Percentiles rank a stretch among this genome's conserved stretches.
These are phyloP conservation scores for Acrasis kona DNA, from an alignment of 78 protist species.

Conservation along the genomic window DNA sequence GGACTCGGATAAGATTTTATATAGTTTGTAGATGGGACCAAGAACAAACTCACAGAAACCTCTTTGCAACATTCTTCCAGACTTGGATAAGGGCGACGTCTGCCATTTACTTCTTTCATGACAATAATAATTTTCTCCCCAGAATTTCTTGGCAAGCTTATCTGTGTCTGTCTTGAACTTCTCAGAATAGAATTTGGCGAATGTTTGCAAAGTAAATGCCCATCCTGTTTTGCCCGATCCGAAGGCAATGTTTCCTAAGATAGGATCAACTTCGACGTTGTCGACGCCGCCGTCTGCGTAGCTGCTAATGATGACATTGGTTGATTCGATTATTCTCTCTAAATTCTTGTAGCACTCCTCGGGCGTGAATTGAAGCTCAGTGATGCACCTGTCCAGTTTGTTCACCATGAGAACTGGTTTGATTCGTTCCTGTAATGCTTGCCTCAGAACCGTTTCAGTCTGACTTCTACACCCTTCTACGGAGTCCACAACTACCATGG, in stretches of 20 bases:
- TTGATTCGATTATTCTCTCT: constrained; percentile 49
- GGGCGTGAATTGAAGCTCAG: constrained; percentile 37
- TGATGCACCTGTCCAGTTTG: constrained; percentile 59
- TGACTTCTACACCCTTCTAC: constrained; percentile 86
- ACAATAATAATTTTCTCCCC: constrained; percentile 98
- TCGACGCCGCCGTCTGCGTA: constrained; percentile 29
- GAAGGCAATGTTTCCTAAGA: constrained; percentile 48
- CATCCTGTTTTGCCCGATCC: constrained; percentile 68
- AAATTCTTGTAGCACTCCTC: constrained; percentile 63
- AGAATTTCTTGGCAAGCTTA: constrained; percentile 78
- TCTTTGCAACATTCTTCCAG: constrained; percentile 63
- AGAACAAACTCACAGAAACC: constrained; percentile 91
- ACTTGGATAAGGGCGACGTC: background rate
- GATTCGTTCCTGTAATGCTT: constrained; percentile 77
- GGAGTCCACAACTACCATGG: constrained; percentile 84
- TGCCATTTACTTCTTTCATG: constrained; percentile 82
- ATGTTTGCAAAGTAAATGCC: constrained; percentile 62
- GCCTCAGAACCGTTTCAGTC: constrained; percentile 88
- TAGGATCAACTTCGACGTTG: constrained; percentile 30
- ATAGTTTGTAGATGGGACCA: constrained; percentile 90
- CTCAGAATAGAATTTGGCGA: constrained; percentile 60
- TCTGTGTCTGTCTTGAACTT: constrained; percentile 49
- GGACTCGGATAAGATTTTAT: no score
- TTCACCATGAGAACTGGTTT: constrained; percentile 65
- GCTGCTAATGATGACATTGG: constrained; percentile 62